These are phyloP conservation scores for Mortierella sp. DNA, from an alignment of 371 early-diverging fungal genomes.

Conservation along the genomic window DNA sequence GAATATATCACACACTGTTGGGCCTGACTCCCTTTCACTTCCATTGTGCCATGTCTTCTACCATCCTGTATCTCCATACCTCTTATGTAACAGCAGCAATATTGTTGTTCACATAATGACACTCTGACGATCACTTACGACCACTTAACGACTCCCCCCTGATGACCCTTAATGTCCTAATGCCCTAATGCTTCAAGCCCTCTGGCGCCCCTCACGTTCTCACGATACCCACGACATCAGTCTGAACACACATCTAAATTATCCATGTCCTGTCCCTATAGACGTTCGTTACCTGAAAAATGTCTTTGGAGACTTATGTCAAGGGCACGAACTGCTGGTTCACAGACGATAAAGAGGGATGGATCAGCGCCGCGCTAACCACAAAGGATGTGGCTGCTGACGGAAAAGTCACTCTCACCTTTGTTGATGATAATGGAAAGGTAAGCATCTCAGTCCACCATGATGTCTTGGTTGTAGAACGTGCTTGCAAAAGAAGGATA, in stretches of 20 bases:
- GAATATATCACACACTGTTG: not conserved
- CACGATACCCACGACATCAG: too few relatives aligned
- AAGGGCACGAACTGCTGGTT: constrained; percentile 91
- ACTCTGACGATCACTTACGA: constrained; percentile 3
- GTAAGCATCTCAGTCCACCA: too few relatives aligned
- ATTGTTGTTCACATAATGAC: too few relatives aligned
- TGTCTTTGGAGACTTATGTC: constrained; percentile 70
- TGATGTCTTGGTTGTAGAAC: too few relatives aligned
- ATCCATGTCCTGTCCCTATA: constrained; percentile 7
- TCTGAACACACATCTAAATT: constrained; percentile 15
- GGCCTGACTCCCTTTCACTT: not conserved
- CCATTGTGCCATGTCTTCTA: too few relatives aligned
- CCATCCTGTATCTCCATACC: not conserved
- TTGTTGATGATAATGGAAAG: constrained; percentile 73
- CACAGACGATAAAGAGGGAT: constrained; percentile 87
- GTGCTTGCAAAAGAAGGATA: too few relatives aligned
- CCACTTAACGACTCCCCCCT: not conserved
- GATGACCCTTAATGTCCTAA: not conserved
- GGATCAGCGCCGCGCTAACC: constrained; percentile 79
- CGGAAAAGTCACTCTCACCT: constrained; percentile 68
- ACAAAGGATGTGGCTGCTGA: constrained; percentile 67
- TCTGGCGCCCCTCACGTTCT: too few relatives aligned
- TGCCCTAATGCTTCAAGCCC: not conserved
- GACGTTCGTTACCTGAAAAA: constrained; percentile 56
- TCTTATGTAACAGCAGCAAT: not conserved